Evolutionary conservation across 108 stramenopile species (phyloP), one percentile per base, ranked within the genome.

Genomic region (Nitzschia inconspicua): DNA sequence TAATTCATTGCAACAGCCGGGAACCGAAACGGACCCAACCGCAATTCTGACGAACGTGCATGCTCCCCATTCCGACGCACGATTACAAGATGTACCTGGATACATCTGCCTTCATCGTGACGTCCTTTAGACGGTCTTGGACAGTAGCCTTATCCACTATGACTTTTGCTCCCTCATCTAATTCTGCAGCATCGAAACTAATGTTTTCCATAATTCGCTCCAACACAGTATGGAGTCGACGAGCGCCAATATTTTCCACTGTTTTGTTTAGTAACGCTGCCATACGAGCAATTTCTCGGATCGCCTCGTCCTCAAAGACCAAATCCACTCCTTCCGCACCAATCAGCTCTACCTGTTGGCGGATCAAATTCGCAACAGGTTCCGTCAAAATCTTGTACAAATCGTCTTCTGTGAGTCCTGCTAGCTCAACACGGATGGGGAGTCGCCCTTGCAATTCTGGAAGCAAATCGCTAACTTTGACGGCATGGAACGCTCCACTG

Each of bases 171-270:
- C 92, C 95, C n/a, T 64, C 60, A 30, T 83, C 84, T 75, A 76
- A 78, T 70, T 99, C 98, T 39, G 96, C 77, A 3, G 98, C 91
- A 32, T 96, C 82, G 71, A 97, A 99, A 65, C 90, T 93, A 31
- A 99, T 88, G 44, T 92, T 88, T 69, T 99, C 97, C 77, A 99
- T 89, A 40, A 99, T 93, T 11, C 97, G 83, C 72, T 99, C 98
- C 63, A 99, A 83, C 16, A 98, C 94, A 9, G 98, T 97, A 74
- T 98, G 96, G 48, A 99, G 77, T 54, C 98, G 76, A 27, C 98
- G 66, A 11, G 98, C 97, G 24, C 98, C 98, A 70, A 99, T 98
- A 75, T 99, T 99, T 74, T 99, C 98, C 4, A 99, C 95, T 0
- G 91, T 94, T 64, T 89, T 91, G 87, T 99, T 99, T 46, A 97